Evolutionary conservation across 345 rosid genomes (phyloP), one percentile per base, ranked within the genome.

Genomic region (Psidium guajava): DNA sequence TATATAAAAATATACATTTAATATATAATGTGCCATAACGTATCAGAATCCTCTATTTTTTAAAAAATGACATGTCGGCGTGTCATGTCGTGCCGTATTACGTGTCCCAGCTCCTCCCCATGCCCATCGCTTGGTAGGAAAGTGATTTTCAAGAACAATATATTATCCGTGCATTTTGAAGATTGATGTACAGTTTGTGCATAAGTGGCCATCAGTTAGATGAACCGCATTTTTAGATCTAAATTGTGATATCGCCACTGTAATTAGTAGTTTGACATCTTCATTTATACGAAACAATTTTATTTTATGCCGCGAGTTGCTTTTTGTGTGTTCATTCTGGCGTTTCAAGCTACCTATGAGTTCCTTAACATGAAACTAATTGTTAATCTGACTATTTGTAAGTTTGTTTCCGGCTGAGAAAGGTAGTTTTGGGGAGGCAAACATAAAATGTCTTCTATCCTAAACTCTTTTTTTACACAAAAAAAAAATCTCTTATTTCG

Each of bases 391-490:
- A 28, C 74, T 8, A 47, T 32, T 6, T 18, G 24, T 36, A 18
- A 69, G 25, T 36, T 69, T 36, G 47, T 69, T 69, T 69, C 44
- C 1, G 2, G 77, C 77, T 36, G 47, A 69, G 40, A 69, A 69
- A 2, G 44, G 13, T 18, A 5, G 77, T 69, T 18, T 64, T 69
- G 77, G 77, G 40, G 77, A 69, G 77, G 40, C 44, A n/a, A 64
- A 11, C 24, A 18, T 32, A 69, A 32, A 18, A 93, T 92, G 96
- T 93, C 91, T 81, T 87, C 51, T 84, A 64, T 90, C n/a, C n/a
- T n/a, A n/a, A n/a, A n/a, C n/a, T n/a, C n/a, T n/a, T n/a, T n/a
- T n/a, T n/a, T n/a, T n/a, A n/a, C n/a, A n/a, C n/a, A n/a, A n/a
- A n/a, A n/a, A n/a, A n/a, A n/a, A n/a, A n/a, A n/a, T n/a, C 5